Evolutionary conservation across 176 grass and related monocot genomes (phyloP).

Genomic region (Phoenix dactylifera): DNA sequence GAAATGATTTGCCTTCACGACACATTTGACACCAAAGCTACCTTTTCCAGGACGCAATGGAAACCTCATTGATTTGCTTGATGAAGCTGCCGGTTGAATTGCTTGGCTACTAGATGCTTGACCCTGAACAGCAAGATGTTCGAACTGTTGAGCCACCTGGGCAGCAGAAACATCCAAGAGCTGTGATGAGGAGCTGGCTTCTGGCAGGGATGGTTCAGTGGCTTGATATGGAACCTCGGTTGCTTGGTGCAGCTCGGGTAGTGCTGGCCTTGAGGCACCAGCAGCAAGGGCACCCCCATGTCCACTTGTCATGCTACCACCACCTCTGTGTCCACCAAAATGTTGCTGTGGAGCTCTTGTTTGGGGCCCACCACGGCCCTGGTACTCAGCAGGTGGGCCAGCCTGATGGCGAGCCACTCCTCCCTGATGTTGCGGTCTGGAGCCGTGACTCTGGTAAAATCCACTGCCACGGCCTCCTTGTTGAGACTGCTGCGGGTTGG

Average conservation of each 20-base stretch:
- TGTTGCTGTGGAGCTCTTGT: conserved; percentile 45
- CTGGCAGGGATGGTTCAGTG: conserved; percentile 33
- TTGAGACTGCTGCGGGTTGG: conserved; percentile 30
- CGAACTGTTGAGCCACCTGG: conserved; percentile 69
- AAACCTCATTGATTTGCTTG: conserved; percentile 74
- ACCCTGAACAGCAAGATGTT: conserved; percentile 42
- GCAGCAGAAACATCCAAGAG: conserved; percentile 46
- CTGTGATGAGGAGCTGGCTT: conserved; percentile 60
- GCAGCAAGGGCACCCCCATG: conserved; percentile 34
- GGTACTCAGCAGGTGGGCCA: conserved; percentile 6
- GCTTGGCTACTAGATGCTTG: conserved; percentile 42
- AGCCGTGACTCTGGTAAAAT: conserved; percentile 42
- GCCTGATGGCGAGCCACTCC: not conserved
- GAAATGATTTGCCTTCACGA: conserved; percentile 94
- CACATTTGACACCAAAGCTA: conserved; percentile 63
- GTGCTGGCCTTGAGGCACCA: conserved; percentile 46
- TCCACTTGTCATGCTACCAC: conserved; percentile 28
- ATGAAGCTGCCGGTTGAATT: conserved; percentile 49
- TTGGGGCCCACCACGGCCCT: not conserved
- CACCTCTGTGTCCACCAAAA: conserved; percentile 53
- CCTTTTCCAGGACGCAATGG: conserved; percentile 81
- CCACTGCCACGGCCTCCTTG: conserved; percentile 48
- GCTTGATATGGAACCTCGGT: conserved; percentile 47
- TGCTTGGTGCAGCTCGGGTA: conserved; percentile 99
- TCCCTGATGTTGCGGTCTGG: conserved; percentile 38